Base-by-base conservation (phyloP, 1,284 basidiomycete species). In the Pseudomicrostroma phylloplanum region DNA sequence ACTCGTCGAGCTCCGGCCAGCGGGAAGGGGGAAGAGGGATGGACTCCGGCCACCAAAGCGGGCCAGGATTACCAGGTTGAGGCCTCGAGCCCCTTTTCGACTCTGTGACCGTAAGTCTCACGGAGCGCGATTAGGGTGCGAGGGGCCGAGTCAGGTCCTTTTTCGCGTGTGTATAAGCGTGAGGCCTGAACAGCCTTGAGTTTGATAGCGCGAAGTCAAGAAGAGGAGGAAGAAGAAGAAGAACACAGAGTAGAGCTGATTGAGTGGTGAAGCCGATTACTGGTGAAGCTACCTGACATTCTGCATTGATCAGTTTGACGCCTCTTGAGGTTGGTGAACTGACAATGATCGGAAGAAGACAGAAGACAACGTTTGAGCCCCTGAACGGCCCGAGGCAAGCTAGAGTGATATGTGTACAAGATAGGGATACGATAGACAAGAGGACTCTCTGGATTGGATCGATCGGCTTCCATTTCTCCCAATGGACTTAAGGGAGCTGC, bases 51-150 rank as follows among this genome's bases (percentile, higher is more conserved):
- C 21, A 54, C 26, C 21, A 25, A 54, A 54, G 51, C 30, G 30
- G 51, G 51, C 51, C 51, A 54, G 51, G 51, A 48, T 25, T 48
- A 23, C 13, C 25, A 26, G 51, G 51, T 54, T 54, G 51, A 54
- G 51, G 51, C 13, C 51, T 25, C 51, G 25, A 54, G 21, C 51
- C 25, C 15, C 51, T 54, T 7, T 19, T 21, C 7, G 21, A 2
- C 25, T 25, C 26, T 15, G 51, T 25, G 51, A 54, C 51, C 51
- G 51, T 17, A 54, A 54, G 51, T 26, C 19, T 54, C 51, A 17
- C 51, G n/a, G 51, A 54, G 51, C 25, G 21, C 21, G 51, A 25
- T 25, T 25, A 25, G 51, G 21, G 15, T 4, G 51, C 51, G 21
- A 48, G 21, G 51, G 51, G 51, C 51, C 51, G 21, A 54, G 51